phyloP scores from a whole-genome alignment of 2,329 filamentous ascomycete species.

The Cordyceps farinosa region DNA sequence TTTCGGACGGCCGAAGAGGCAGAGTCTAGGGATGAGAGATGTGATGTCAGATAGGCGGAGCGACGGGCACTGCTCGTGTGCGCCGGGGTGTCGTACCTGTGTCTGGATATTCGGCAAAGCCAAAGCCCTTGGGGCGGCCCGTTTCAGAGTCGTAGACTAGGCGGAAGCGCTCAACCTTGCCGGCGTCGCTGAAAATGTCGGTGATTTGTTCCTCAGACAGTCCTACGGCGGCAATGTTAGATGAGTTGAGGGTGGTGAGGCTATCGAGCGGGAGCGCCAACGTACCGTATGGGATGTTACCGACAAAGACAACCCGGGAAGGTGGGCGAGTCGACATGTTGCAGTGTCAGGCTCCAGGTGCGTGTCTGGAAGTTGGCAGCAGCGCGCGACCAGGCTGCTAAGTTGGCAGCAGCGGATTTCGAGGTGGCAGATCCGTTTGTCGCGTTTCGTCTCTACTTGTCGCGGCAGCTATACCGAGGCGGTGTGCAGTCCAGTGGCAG shows the following conservation, averaged over 20 bases:
- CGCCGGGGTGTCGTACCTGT: constrained; percentile 55
- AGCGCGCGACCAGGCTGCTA: background rate
- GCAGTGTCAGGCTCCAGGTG: constrained; percentile 20
- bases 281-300: constrained; percentile 78
- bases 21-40: constrained; percentile 48
- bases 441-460: background rate
- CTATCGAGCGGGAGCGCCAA: background rate
- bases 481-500: background rate
- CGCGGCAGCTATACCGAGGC: background rate
- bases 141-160: constrained; percentile 95
- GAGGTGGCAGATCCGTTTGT: background rate
- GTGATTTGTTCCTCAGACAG: constrained; percentile 94
- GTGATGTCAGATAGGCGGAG: background rate
- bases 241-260: background rate
- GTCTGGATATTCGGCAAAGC: constrained; percentile 93
- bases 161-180: constrained; percentile 86
- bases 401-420: background rate
- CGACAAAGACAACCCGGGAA: constrained; percentile 78
- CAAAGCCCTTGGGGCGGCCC: constrained; percentile 91
- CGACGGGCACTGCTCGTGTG: background rate
- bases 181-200: constrained; percentile 86
- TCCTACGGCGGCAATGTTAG: constrained; percentile 47
- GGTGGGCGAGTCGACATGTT: constrained; percentile 71
- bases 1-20: constrained; percentile 94
- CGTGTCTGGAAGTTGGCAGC: background rate